phyloP scores from a whole-genome alignment of 768 basidiomycete species.

The Tephrocybe sp. region DNA sequence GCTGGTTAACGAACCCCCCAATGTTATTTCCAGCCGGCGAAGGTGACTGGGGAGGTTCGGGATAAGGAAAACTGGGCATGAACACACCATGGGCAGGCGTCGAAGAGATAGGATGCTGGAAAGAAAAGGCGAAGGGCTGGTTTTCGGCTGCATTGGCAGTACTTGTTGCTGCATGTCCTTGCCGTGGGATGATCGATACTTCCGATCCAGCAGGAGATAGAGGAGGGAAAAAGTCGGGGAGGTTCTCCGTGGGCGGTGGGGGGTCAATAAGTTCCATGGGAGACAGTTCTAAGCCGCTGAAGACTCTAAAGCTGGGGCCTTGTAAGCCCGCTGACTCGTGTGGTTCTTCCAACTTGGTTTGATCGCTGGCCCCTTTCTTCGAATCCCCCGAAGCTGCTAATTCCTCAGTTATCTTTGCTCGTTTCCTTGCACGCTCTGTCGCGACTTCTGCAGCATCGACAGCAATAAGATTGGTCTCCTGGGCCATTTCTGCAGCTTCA shows the following conservation, averaged over 20 bases:
- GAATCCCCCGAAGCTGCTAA: too few species aligned
- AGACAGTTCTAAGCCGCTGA: slow-evolving; percentile 39
- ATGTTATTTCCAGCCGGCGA: slow-evolving; percentile 42
- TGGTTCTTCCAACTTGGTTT: slow-evolving; percentile 14
- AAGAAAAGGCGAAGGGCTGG: slow-evolving; percentile 53
- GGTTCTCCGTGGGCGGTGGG: slow-evolving; percentile 50
- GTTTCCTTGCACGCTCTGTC: slow-evolving; percentile 53
- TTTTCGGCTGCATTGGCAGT: slow-evolving; percentile 55
- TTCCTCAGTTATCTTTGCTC: slow-evolving; percentile 35
- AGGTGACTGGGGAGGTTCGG: slow-evolving; percentile 59
- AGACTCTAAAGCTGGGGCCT: slow-evolving; percentile 47
- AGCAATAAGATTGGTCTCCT: slow-evolving; percentile 36
- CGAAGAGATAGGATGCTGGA: slow-evolving; percentile 45
- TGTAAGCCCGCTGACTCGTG: slow-evolving; percentile 23
- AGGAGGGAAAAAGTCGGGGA: slow-evolving; percentile 52
- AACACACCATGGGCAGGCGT: slow-evolving; percentile 49
- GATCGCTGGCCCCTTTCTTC: too few species aligned
- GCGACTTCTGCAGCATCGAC: slow-evolving; percentile 37
- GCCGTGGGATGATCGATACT: slow-evolving; percentile 10
- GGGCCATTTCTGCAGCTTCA: slow-evolving; percentile 40
- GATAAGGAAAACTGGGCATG: slow-evolving; percentile 48
- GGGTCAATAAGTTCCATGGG: slow-evolving; percentile 37
- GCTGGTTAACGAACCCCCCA: slow-evolving; percentile 23
- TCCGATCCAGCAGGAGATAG: slow-evolving; percentile 33
- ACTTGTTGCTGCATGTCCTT: slow-evolving; percentile 34